A percentile compares a stretch with the other conserved stretches of the same genome.
Conservation (phyloP, 257 asterid genomes). For the Solanum sejunctum region DNA sequence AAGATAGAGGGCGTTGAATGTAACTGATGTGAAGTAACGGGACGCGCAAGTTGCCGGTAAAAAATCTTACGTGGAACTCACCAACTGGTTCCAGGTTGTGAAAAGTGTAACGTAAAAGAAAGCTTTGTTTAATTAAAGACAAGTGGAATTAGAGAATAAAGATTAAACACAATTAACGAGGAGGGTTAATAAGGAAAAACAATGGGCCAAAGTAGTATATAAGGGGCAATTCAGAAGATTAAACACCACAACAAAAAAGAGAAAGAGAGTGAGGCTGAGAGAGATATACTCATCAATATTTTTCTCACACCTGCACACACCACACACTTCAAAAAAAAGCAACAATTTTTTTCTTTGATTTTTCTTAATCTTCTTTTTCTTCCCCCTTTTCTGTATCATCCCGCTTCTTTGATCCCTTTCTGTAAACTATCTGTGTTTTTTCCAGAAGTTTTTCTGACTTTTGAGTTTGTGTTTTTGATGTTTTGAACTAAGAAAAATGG, state of each 20-base stretch:
- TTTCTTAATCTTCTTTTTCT: background rate
- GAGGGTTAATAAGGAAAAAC: conserved; percentile 11
- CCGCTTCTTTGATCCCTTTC: conserved; percentile 89
- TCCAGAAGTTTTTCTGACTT: conserved; percentile 11
- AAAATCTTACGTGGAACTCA: background rate
- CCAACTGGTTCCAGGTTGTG: background rate
- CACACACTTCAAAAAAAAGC: background rate
- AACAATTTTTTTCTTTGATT: background rate
- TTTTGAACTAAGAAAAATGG: background rate
- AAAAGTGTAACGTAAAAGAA: background rate
- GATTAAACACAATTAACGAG: conserved; percentile 4
- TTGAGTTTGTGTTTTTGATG: conserved; percentile 26
- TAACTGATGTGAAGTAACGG: background rate
- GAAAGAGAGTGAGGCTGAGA: conserved; percentile 29
- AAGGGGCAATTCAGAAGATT: background rate
- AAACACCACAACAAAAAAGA: background rate
- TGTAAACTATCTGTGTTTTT: conserved; percentile 51
- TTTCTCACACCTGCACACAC: conserved; percentile 56
- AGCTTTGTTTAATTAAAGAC: background rate
- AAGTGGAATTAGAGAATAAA: background rate
- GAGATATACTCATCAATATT: conserved; percentile 12
- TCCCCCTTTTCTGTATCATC: conserved; percentile 36
- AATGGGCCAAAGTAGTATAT: conserved; percentile 24
- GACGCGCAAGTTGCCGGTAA: background rate
- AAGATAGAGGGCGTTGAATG: background rate